These are phyloP conservation scores for Przewalskia tangutica DNA, from an alignment of 257 asterid species.

Conservation along the genomic window DNA sequence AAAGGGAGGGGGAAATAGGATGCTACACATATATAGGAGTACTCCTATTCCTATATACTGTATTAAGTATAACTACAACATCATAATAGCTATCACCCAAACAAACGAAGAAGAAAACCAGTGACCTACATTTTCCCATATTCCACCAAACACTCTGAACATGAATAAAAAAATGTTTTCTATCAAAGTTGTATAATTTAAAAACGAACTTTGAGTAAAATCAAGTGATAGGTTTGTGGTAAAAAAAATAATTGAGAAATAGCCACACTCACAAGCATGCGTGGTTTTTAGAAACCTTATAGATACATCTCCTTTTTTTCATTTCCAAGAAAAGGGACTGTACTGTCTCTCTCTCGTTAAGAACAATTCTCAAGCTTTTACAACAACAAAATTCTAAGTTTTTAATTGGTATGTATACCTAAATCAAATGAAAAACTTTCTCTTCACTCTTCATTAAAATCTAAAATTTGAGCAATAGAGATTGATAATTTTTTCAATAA, in stretches of 20 bases:
- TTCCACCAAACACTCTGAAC: too few species aligned
- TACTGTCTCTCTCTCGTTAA: constrained; percentile 15
- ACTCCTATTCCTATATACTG: background rate
- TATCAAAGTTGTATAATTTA: too few species aligned
- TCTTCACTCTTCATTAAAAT: background rate
- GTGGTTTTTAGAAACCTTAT: background rate
- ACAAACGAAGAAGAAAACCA: background rate
- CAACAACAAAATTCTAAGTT: background rate
- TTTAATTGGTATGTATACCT: background rate
- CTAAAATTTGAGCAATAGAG: background rate
- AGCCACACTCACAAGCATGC: too few species aligned
- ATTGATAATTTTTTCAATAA: background rate
- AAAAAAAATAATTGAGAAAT: too few species aligned
- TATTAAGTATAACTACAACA: background rate
- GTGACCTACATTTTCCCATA: background rate
- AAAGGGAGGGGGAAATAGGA: background rate
- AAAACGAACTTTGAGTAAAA: too few species aligned
- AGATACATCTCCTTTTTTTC: constrained; percentile 4
- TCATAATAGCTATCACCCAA: background rate
- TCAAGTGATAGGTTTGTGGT: too few species aligned
- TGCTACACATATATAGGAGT: background rate
- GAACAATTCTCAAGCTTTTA: constrained; percentile 6
- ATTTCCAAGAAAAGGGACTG: constrained; percentile 29
- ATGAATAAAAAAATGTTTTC: too few species aligned
- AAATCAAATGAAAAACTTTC: background rate